Base-by-base conservation (phyloP, 306 rosid species). In the Ormosia semicastrata region DNA sequence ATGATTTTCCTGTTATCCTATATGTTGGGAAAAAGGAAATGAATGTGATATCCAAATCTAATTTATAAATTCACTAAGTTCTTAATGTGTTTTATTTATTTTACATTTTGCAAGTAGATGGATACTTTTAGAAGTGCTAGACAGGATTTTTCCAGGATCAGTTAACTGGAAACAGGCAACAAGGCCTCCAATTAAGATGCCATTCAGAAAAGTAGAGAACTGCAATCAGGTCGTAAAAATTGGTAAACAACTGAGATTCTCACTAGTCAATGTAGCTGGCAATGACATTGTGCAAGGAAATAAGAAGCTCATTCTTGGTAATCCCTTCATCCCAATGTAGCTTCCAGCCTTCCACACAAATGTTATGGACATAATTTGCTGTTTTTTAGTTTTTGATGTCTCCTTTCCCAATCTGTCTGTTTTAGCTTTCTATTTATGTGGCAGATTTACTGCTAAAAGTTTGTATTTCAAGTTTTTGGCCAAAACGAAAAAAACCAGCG, bases 261-360 rank as follows among this genome's bases (percentile, higher is more conserved):
- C 99, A 0, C 87, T 96, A 24, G 98, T 96, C 80, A 96, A 96
- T 78, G 89, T 96, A 64, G 97, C 91, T 32, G 99, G 99, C 78
- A 91, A 86, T 79, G 99, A 96, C 85, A 87, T 96, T 39, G 99
- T 96, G 66, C 99, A 96, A 88, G 99, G 97, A 91, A 96, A 96
- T 83, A 96, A 96, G 90, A 96, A 96, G 87, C 99, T 96, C 69
- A 89, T 96, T 81, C 94, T 92, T 32, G 97, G 99, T 96, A 93
- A 81, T 44, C n/a, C 46, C 80, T 68, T 80, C 75, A 54, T 82
- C 83, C 58, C 63, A 53, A 40, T 63, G 14, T 41, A 71, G 62
- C 67, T 71, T 71, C 53, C 6, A 47, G 4, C 15, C 53, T 47
- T 47, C 79, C 72, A 80, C 56, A 5, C 44, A 18, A 50, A 66